Evolutionary conservation across 139 green algal genomes (phyloP), one percentile per base, ranked within the genome.

Genomic region (Picochlorum costavermella): DNA sequence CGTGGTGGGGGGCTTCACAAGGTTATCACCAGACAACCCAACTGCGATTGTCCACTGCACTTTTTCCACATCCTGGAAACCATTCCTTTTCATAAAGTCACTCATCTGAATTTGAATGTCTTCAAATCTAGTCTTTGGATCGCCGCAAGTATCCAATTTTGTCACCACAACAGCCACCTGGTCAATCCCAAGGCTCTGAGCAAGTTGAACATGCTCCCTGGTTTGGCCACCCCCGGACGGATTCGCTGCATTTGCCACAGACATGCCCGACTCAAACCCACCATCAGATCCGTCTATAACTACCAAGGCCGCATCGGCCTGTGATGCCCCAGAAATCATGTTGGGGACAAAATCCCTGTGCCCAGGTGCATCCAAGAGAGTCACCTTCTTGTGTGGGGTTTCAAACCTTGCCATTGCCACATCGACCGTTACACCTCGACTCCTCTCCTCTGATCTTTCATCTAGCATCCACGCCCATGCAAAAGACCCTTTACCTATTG

Each of bases 341-440:
- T 94, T 95, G 28, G 94, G 90, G 20, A 98, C 90, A 74, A 98
- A 99, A 80, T 99, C 92, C 1, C 86, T 63, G 75, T 98, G 94
- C 3, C 94, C 94, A 0, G 94, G 94, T 0, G 94, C 94, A 65
- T 99, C 94, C 37, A 97, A 73, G 50, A 99, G 78, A 11, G 79
- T 93, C 26, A 95, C 79, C 45, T 64, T 60, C 37, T 62, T 67
- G 17, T 45, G 59, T 0, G 37, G 31, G 0, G 80, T 86, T 43
- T 78, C 58, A 44, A 86, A 86, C 61, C 66, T 58, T 0, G 82
- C 75, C 48, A 86, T 82, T 1, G 89, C 90, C n/a, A 98, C 84
- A 67, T 96, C 90, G 28, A 96, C 88, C 2, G 94, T 98, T 11
- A 98, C 89, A 0, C 93, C 94, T 0, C 94, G 72, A 29, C 74